Percentiles rank a stretch among this genome's conserved stretches.
phyloP scores from a whole-genome alignment of 805 yeast species.

The Cyberlindnera amylophila region DNA sequence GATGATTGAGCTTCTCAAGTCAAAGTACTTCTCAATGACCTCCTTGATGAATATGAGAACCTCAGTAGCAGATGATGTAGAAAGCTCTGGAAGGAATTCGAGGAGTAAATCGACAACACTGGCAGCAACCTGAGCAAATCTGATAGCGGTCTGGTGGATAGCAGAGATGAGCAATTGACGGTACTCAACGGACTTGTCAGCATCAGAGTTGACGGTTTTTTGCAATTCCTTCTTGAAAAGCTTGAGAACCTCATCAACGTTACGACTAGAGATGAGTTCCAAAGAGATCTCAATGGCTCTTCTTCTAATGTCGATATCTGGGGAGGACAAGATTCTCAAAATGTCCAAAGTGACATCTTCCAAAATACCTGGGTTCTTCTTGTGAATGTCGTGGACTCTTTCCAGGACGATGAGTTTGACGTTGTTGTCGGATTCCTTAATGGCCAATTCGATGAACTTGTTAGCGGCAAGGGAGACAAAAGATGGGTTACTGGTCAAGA shows the following conservation, averaged over 20 bases:
- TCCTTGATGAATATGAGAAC: conserved; percentile 91
- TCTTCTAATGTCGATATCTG: conserved; percentile 85
- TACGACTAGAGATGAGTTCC: conserved; percentile 75
- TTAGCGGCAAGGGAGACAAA: conserved; percentile 76
- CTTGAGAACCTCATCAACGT: conserved; percentile 90
- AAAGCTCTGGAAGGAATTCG: conserved; percentile 81
- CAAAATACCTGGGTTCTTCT: conserved; percentile 72
- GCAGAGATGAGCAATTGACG: conserved; percentile 85
- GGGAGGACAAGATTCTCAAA: conserved; percentile 78
- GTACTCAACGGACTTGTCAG: conserved; percentile 81
- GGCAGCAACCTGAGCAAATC: conserved; percentile 87
- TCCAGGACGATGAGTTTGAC: conserved; percentile 90
- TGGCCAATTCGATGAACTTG: conserved; percentile 83
- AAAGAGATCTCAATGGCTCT: conserved; percentile 85
- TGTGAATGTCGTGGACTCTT: conserved; percentile 73
- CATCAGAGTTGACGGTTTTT: conserved; percentile 59
- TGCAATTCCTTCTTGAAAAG: conserved; percentile 88
- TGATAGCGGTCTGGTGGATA: conserved; percentile 84
- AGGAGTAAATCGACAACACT: conserved; percentile 83
- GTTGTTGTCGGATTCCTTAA: conserved; percentile 91
- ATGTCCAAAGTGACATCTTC: conserved; percentile 84
- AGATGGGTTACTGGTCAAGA: conserved; percentile 57
- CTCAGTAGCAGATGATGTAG: conserved; percentile 81
- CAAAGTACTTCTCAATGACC: conserved; percentile 88
- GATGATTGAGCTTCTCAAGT: conserved; percentile 62